Evolutionary conservation across 225 moss, liverwort and hornwort genomes (phyloP).

Genomic region (Ulota crispa): DNA sequence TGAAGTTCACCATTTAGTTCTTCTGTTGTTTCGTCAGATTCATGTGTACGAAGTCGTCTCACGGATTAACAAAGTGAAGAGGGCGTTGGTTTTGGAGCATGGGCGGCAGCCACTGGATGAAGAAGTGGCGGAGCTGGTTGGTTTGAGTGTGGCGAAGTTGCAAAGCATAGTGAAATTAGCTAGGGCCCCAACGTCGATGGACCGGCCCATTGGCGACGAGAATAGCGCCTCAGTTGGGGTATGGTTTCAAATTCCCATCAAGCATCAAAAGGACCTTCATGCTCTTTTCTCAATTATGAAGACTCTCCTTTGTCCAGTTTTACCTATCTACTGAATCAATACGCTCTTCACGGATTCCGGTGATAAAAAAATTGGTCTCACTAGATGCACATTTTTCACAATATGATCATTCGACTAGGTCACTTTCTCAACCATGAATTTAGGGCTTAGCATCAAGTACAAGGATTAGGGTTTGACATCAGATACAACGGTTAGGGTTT

Average conservation of each 20-base stretch:
- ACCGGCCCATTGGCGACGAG: constrained; percentile 68
- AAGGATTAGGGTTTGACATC: too few species aligned
- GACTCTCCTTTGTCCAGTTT: neutral
- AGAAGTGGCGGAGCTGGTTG: constrained; percentile 76
- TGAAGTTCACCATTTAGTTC: neutral
- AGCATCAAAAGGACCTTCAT: neutral
- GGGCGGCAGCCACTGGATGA: constrained; percentile 64
- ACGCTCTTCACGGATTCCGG: neutral
- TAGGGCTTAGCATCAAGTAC: too few species aligned
- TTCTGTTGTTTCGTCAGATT: neutral
- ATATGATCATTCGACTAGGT: neutral
- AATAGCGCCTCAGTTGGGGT: constrained; percentile 59
- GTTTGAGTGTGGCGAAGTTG: constrained; percentile 70
- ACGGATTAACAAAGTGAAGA: constrained; percentile 81
- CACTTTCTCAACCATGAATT: neutral
- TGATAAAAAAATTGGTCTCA: neutral
- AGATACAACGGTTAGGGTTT: neutral
- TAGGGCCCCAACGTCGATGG: constrained; percentile 74
- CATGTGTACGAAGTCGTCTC: constrained; percentile 67
- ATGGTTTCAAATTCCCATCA: neutral
- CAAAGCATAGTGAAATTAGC: constrained; percentile 63
- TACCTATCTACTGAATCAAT: neutral
- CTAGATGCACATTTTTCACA: neutral
- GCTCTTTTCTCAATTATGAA: neutral
- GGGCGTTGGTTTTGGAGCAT: constrained; percentile 67